Evolutionary conservation across 1,139 yeast species (phyloP), one percentile per base, ranked within the genome.

Genomic region (Torulaspora globosa): DNA sequence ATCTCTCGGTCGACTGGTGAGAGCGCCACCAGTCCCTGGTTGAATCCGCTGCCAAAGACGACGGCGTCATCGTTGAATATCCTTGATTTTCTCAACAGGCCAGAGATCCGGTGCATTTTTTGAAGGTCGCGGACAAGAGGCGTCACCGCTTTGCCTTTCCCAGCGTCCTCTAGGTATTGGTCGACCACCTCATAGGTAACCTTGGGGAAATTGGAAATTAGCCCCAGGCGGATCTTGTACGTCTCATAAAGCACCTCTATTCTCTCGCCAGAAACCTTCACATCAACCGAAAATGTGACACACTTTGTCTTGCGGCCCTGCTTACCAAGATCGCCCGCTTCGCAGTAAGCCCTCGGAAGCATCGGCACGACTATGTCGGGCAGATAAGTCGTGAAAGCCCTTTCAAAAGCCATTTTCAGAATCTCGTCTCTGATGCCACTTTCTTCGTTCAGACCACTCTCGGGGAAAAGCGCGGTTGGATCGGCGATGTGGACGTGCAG

Each of bases 401-500:
- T 74, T 34, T 71, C 73, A 50, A 73, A 76, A 0, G 95, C 95
- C 40, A 79, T 72, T 41, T 72, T 67, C 19, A 84, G 71, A n/a
- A 83, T 55, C 1, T 70, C 66, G 1, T 82, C 75, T 5, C 67
- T 59, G 1, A 79, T 77, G 14, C 66, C 65, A 19, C 14, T 19
- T 3, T 33, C 28, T 3, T 33, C 39, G 12, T 24, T 33, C 11
- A 44, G 37, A 2, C 36, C 14, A 4, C 51, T 30, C 32, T 55
- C 56, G 9, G 48, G 43, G 80, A 65, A 57, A 71, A 80, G 38
- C 0, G 94, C 81, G 0, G 88, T 74, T 0, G 97, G 97, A 62
- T 90, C 92, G 1, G 98, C 97, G 50, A 92, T 79, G 65, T 86
- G 96, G 6, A 88, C 73, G 28, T 83, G 76, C 5, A 90, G 59